A percentile compares a stretch with the other conserved stretches of the same genome.
phyloP scores from a whole-genome alignment of 768 basidiomycete species.

The Cystofilobasidium macerans region DNA sequence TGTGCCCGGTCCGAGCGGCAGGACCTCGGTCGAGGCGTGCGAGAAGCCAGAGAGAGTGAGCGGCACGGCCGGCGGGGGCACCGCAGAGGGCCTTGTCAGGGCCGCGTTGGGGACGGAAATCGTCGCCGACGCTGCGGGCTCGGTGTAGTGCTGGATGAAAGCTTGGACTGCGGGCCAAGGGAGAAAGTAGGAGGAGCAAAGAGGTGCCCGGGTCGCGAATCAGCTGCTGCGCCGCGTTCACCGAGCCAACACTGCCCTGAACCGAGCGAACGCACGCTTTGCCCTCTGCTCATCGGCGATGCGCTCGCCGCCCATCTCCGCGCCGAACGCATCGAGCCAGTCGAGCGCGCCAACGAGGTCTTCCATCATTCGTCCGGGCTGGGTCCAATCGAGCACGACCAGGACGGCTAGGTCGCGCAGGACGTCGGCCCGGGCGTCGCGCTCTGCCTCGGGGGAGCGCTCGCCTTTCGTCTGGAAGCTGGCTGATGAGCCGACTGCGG shows the following conservation, averaged over 20 bases:
- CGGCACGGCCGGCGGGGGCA: not conserved
- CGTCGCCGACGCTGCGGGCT: conserved; percentile 47
- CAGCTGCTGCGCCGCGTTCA: too few species aligned
- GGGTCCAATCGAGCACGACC: conserved; percentile 89
- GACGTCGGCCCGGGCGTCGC: conserved; percentile 3
- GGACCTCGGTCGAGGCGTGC: conserved; percentile 36
- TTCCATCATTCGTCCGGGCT: conserved; percentile 72
- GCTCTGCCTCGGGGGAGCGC: not conserved
- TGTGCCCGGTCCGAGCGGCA: conserved; percentile 74
- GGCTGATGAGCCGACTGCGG: conserved; percentile 51
- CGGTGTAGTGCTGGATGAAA: conserved; percentile 78
- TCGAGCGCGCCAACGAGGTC: conserved; percentile 72
- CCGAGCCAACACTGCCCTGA: too few species aligned
- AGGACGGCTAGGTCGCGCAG: conserved; percentile 45
- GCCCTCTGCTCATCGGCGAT: conserved; percentile 58
- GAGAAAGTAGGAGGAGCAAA: conserved; percentile 13
- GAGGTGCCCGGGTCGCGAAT: too few species aligned
- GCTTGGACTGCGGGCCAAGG: conserved; percentile 56
- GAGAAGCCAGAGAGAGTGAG: conserved; percentile 9
- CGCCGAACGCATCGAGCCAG: conserved; percentile 72
- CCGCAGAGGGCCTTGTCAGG: conserved; percentile 37
- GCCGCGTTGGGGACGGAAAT: conserved; percentile 44
- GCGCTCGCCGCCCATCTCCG: not conserved
- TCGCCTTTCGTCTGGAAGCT: conserved; percentile 36
- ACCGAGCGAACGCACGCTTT: conserved; percentile 50